Evolutionary conservation across 2,329 filamentous ascomycete genomes (phyloP).

Genomic region (Sporothrix pseudoabietina): DNA sequence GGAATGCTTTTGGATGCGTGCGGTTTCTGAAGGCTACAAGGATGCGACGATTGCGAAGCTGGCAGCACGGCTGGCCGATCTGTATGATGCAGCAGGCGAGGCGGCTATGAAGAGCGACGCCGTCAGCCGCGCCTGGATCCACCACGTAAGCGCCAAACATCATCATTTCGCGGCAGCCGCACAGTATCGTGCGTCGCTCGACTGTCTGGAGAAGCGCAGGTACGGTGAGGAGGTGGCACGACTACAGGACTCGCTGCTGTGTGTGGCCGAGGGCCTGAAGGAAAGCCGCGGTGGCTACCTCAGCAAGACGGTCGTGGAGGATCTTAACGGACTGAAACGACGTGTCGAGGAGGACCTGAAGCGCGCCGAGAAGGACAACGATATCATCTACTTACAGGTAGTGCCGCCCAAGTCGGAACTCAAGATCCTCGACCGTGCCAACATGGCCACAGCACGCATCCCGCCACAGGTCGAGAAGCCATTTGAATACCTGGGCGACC

Average conservation of each 20-base stretch:
- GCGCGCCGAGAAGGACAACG: constrained; percentile 92
- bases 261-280: constrained; percentile 82
- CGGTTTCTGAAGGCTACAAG: constrained; percentile 90
- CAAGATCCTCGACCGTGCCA: constrained; percentile 79
- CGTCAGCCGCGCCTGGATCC: constrained; percentile 93
- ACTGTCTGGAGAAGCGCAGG: constrained; percentile 88
- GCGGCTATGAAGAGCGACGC: constrained; percentile 85
- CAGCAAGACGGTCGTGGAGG: constrained; percentile 77
- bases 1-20: constrained; percentile 98
- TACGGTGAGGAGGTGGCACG: constrained; percentile 95
- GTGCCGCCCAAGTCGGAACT: constrained; percentile 89
- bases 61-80: constrained; percentile 84
- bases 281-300: constrained; percentile 74
- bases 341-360: constrained; percentile 86
- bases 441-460: constrained; percentile 79
- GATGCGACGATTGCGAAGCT: constrained; percentile 90
- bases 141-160: constrained; percentile 95
- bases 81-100: constrained; percentile 83
- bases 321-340: constrained; percentile 79
- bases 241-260: constrained; percentile 76
- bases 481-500: constrained; percentile 76
- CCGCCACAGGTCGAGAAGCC: constrained; percentile 83
- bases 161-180: constrained; percentile 96
- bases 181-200: constrained; percentile 86
- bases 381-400: constrained; percentile 80